Base-by-base conservation (phyloP, 495 filamentous ascomycete genomes). In the Podospora pseudocomata region DNA sequence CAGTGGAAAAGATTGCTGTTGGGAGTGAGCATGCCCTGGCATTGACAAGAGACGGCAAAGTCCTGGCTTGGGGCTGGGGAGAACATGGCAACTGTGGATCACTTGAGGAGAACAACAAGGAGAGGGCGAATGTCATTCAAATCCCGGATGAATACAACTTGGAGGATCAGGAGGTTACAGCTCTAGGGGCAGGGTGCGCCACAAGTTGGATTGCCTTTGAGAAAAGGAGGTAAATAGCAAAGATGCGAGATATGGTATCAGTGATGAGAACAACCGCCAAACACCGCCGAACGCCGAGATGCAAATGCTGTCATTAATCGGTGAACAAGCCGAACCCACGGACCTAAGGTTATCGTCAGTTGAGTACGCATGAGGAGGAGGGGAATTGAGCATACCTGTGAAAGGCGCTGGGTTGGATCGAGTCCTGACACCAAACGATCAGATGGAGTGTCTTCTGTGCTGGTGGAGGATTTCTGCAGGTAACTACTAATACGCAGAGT, bases 61-160 rank as follows among this genome's bases (percentile, higher is more conserved):
- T 97, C 15, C 76, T 92, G 54, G 85, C 89, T 3, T 97, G 93
- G 91, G 95, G 95, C 18, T 99, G 95, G 94, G 93, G 93, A 1
- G 92, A 97, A 80, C 95, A 99, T 84, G 95, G 95, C 13, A 98
- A 98, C 78, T 98, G 95, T 77, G 95, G 95, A 16, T 83, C 86
- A 3, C 81, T 83, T n/a, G 86, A 91, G 75, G 85, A 90, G 19
- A 86, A 86, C 44, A 89, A 86, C 39, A 89, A 82, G 75, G 86
- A 91, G 39, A 88, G 87, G 59, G 90, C 84, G 9, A 78, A 78
- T 67, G 89, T 86, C 79, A 91, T 87, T 71, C 73, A 84, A 3
- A 49, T 49, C 9, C 39, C 39, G 39, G 39, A 49, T 3, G 39
- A 49, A 11, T 49, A 49, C 39, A 49, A 49, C 39, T 49, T 49